phyloP scores from a whole-genome alignment of 371 early-diverging fungal genomes.

The Mucor velutinosus region DNA sequence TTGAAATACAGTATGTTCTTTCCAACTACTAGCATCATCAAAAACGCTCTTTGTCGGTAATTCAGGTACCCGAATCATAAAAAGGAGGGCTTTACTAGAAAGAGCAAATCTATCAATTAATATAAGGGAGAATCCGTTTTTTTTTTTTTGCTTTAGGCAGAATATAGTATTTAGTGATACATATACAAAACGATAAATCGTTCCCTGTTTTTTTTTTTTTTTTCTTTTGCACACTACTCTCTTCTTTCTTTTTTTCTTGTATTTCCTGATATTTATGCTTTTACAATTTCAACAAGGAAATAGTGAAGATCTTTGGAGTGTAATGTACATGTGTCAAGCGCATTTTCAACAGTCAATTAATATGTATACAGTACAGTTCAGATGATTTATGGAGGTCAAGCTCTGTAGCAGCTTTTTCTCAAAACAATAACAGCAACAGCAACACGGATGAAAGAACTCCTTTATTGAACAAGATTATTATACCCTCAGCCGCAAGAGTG shows the following conservation, averaged over 20 bases:
- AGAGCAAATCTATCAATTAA: not conserved
- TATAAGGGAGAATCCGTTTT: not conserved
- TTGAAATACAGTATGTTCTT: too few species aligned
- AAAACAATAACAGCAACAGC: not conserved
- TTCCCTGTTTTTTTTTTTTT: not conserved
- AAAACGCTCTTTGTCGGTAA: not conserved
- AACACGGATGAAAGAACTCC: conserved; percentile 44
- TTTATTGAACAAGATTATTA: conserved; percentile 33
- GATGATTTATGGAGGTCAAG: conserved; percentile 32
- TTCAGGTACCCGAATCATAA: not conserved
- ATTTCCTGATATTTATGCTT: conserved; percentile 14
- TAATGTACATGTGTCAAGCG: conserved; percentile 10
- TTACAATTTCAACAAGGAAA: conserved; percentile 34
- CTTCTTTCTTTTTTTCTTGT: not conserved
- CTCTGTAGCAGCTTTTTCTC: conserved; percentile 9
- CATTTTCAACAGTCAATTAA: not conserved
- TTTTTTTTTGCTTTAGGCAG: not conserved
- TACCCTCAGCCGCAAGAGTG: conserved; percentile 43
- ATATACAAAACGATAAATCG: not conserved
- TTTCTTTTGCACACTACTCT: not conserved
- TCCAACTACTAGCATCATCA: not conserved
- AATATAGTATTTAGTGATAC: not conserved
- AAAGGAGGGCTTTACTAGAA: not conserved
- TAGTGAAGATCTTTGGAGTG: conserved; percentile 34
- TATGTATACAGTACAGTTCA: conserved; percentile 18